Conservation (phyloP, 441 rosid genomes). For the Populus trichocarpa region DNA sequence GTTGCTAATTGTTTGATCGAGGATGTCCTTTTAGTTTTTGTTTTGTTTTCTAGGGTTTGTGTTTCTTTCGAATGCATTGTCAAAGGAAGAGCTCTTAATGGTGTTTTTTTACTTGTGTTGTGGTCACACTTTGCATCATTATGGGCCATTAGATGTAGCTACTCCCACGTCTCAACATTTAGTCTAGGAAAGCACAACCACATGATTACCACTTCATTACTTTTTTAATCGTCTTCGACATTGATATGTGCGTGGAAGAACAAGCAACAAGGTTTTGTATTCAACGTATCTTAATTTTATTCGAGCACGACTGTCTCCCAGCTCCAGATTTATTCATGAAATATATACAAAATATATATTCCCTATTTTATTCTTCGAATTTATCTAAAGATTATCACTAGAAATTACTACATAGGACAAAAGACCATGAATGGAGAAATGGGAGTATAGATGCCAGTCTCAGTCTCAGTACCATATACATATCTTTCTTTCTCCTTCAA, state of each 20-base stretch:
- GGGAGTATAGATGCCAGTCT: no score
- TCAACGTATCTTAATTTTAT: not conserved
- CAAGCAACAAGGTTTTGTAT: not conserved
- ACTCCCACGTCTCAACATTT: not conserved
- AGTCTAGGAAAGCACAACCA: not conserved
- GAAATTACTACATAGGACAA: no score
- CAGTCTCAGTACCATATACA: no score
- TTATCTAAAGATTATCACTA: not conserved
- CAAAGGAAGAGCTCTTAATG: no score
- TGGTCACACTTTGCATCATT: not conserved
- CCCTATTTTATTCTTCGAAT: not conserved
- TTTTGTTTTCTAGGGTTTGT: no score
- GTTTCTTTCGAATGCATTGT: not conserved
- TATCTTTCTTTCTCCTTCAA: no score
- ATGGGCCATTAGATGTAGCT: not conserved
- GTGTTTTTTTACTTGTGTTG: no score
- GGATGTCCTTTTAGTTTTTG: not conserved
- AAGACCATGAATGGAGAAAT: no score
- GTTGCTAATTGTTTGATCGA: not conserved
- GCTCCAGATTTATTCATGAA: not conserved
- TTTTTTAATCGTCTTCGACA: not conserved
- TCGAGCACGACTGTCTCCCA: not conserved
- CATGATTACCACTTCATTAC: not conserved
- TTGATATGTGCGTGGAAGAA: not conserved
- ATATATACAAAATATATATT: no score